These are phyloP conservation scores for Abortiporus biennis DNA, from an alignment of 1,284 basidiomycete species.

Conservation along the genomic window DNA sequence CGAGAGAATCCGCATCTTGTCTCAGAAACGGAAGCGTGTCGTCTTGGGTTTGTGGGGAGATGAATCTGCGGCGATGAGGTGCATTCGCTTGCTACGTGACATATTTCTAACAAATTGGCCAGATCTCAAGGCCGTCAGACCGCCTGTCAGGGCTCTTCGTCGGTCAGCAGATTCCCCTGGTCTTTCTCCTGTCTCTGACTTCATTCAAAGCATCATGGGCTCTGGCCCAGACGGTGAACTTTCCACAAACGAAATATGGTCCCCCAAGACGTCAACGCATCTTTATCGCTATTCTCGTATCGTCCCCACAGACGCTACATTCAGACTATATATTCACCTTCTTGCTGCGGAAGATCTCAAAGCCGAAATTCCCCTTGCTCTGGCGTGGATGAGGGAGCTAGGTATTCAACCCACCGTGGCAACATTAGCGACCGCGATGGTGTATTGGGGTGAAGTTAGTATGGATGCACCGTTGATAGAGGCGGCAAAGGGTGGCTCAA, in stretches of 20 bases:
- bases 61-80: slow-evolving; percentile 36
- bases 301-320: slow-evolving; percentile 43
- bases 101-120: slow-evolving; percentile 49
- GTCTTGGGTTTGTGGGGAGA: slow-evolving; percentile 39
- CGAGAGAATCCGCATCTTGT: too few species aligned
- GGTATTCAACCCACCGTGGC: slow-evolving; percentile 43
- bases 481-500: slow-evolving; percentile 24
- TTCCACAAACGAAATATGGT: not conserved
- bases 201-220: slow-evolving; percentile 14
- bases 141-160: slow-evolving; percentile 26
- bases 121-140: slow-evolving; percentile 17
- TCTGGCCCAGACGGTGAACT: not conserved
- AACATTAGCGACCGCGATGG: slow-evolving; percentile 60
- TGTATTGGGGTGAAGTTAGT: slow-evolving; percentile 68
- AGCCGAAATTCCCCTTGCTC: slow-evolving; percentile 58
- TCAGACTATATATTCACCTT: slow-evolving; percentile 59
- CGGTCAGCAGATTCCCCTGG: slow-evolving; percentile 21
- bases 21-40: too few species aligned
- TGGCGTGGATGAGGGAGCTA: slow-evolving; percentile 75
- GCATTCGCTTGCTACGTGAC: slow-evolving; percentile 41
- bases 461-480: slow-evolving; percentile 54
- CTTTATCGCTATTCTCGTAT: slow-evolving; percentile 33
- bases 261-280: slow-evolving; percentile 8
- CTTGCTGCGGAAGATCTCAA: slow-evolving; percentile 46
- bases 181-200: slow-evolving; percentile 22